Conservation (phyloP, 495 filamentous ascomycete genomes). For the Penicillium tannophilum region DNA sequence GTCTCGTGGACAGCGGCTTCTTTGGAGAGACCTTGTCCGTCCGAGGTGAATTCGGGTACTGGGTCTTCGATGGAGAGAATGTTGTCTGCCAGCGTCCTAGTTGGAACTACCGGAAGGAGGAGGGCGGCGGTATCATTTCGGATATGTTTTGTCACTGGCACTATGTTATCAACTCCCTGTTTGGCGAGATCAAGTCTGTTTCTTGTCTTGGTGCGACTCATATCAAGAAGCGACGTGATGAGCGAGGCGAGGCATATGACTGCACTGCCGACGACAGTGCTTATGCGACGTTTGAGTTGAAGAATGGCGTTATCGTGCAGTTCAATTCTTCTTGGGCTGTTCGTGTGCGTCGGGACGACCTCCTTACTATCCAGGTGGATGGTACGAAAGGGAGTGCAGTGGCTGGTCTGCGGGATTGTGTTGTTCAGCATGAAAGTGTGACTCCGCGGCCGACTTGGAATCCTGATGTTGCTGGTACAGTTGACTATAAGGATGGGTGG, state of each 20-base stretch:
- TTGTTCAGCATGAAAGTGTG: slow-evolving; percentile 3
- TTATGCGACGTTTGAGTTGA: background rate
- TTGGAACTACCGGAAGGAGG: slow-evolving; percentile 3
- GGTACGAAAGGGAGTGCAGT: slow-evolving; percentile 1
- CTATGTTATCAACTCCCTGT: slow-evolving; percentile 1
- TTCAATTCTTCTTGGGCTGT: background rate
- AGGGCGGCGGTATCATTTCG: background rate
- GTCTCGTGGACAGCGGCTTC: slow-evolving; percentile 1
- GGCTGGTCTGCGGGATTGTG: background rate
- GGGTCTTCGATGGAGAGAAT: background rate
- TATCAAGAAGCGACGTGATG: slow-evolving; percentile 2
- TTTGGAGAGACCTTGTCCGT: background rate
- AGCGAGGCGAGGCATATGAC: background rate
- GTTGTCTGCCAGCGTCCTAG: background rate
- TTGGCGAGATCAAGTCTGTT: slow-evolving; percentile 1
- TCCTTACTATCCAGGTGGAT: slow-evolving; percentile 1
- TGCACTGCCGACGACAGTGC: slow-evolving; percentile 3
- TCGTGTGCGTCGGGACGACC: background rate
- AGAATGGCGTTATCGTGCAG: background rate
- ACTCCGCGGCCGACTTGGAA: slow-evolving; percentile 1
- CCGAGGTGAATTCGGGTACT: slow-evolving; percentile 1
- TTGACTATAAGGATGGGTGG: slow-evolving; percentile 4
- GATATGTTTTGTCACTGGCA: slow-evolving; percentile 7
- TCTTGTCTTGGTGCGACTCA: slow-evolving; percentile 1
- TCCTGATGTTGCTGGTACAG: background rate